Evolutionary conservation across 257 asterid genomes (phyloP).

Genomic region (Solanum chiquidenum): DNA sequence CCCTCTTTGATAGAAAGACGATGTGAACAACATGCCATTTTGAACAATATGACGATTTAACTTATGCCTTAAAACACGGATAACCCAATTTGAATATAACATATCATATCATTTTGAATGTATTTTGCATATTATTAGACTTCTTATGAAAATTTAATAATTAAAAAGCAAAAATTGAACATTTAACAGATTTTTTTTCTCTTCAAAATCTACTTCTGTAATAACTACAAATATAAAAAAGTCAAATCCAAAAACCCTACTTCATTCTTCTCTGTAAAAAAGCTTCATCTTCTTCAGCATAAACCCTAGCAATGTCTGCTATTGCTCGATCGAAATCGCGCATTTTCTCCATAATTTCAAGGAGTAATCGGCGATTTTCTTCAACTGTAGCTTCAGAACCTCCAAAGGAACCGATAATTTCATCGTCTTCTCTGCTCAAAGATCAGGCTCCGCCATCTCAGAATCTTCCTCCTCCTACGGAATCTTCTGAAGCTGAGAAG

Average conservation of each 20-base stretch:
- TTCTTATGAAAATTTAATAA: background rate
- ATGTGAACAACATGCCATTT: background rate
- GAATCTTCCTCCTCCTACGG: constrained; percentile 25
- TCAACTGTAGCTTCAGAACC: constrained; percentile 27
- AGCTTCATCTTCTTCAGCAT: background rate
- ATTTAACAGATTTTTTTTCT: too few species aligned
- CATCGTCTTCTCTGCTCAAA: constrained; percentile 37
- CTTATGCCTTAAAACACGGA: too few species aligned
- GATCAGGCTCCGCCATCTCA: constrained; percentile 43
- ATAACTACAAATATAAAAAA: background rate
- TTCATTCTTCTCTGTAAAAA: background rate
- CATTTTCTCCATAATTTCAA: constrained; percentile 18
- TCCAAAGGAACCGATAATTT: constrained; percentile 29
- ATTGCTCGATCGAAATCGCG: constrained; percentile 38
- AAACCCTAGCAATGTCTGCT: constrained; percentile 32
- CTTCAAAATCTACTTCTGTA: too few species aligned
- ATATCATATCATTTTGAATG: too few species aligned
- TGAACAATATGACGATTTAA: too few species aligned
- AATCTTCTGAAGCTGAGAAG: constrained; percentile 27
- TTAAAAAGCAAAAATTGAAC: background rate
- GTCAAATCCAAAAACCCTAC: background rate
- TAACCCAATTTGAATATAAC: too few species aligned
- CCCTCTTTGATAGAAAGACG: background rate
- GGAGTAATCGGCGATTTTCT: constrained; percentile 24
- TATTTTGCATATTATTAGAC: too few species aligned